Conservation (phyloP, 805 yeast genomes). For the Ogataea allantospora region DNA sequence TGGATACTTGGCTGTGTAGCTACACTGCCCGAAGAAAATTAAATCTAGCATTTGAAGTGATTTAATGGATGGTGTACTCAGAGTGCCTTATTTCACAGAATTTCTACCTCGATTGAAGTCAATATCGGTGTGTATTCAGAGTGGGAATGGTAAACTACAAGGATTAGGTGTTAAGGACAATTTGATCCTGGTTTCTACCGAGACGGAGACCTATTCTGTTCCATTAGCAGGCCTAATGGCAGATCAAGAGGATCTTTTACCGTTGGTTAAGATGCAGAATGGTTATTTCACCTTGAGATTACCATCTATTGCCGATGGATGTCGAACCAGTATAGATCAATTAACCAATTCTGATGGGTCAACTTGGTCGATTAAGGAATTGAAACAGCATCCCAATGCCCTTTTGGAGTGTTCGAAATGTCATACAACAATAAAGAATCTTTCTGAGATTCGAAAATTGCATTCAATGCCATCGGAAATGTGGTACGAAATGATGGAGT, state of each 20-base stretch:
- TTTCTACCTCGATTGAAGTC: slow-evolving; percentile 10
- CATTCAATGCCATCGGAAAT: slow-evolving; percentile 83
- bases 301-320: slow-evolving; percentile 2
- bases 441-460: slow-evolving; percentile 37
- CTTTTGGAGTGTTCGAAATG: slow-evolving; percentile 23
- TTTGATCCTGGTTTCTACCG: neutral
- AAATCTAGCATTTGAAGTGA: neutral
- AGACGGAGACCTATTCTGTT: neutral
- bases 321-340: slow-evolving; percentile 9
- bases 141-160: neutral
- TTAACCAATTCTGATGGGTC: slow-evolving; percentile 21
- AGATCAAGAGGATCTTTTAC: slow-evolving; percentile 5
- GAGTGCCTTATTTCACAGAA: slow-evolving; percentile 6
- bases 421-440: slow-evolving; percentile 19
- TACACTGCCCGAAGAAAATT: slow-evolving; percentile 12
- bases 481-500: slow-evolving; percentile 95
- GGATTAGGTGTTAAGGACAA: slow-evolving; percentile 1
- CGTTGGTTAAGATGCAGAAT: slow-evolving; percentile 2
- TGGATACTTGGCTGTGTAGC: neutral
- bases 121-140: slow-evolving; percentile 10
- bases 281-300: slow-evolving; percentile 1
- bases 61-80: neutral
- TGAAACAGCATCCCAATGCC: slow-evolving; percentile 4
- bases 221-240: slow-evolving; percentile 7
- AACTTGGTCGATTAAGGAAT: slow-evolving; percentile 27